Conservation (phyloP, 441 rosid species). For the Raphanus hybrid region DNA sequence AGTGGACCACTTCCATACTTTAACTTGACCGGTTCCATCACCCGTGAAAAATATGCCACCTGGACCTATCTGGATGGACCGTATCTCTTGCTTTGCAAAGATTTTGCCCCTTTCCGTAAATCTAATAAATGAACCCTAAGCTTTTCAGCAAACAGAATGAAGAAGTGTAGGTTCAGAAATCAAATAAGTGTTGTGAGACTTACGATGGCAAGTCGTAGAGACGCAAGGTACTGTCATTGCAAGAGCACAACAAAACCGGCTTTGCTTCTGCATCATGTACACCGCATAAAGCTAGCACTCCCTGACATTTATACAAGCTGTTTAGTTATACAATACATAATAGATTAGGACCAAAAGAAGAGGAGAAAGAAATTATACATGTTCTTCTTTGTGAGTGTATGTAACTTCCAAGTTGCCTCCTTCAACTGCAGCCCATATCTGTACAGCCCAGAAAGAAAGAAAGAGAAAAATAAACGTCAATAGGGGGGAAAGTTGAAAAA, state of each 20-base stretch:
- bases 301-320: conserved; percentile 52
- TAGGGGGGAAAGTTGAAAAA: neutral
- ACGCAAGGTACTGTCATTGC: conserved; percentile 82
- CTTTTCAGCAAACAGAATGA: conserved; percentile 11
- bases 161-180: neutral
- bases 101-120: conserved; percentile 91
- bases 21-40: conserved; percentile 94
- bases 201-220: conserved; percentile 95
- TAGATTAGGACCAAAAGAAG: neutral
- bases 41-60: conserved; percentile 91
- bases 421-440: conserved; percentile 97
- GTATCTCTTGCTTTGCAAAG: conserved; percentile 82
- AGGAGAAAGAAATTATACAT: conserved; percentile 48
- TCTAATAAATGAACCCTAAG: conserved; percentile 45
- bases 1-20: conserved; percentile 83
- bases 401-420: conserved; percentile 94
- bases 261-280: conserved; percentile 88
- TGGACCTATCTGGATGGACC: conserved; percentile 80
- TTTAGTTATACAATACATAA: conserved; percentile 19
- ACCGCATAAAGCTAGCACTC: conserved; percentile 81
- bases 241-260: conserved; percentile 83
- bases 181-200: conserved; percentile 43
- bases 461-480: neutral
- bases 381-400: conserved; percentile 88
- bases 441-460: conserved; percentile 27